A percentile compares a stretch with the other conserved stretches of the same genome.
Evolutionary conservation across 768 basidiomycete genomes (phyloP).

Genomic region (Asterophora parasitica): DNA sequence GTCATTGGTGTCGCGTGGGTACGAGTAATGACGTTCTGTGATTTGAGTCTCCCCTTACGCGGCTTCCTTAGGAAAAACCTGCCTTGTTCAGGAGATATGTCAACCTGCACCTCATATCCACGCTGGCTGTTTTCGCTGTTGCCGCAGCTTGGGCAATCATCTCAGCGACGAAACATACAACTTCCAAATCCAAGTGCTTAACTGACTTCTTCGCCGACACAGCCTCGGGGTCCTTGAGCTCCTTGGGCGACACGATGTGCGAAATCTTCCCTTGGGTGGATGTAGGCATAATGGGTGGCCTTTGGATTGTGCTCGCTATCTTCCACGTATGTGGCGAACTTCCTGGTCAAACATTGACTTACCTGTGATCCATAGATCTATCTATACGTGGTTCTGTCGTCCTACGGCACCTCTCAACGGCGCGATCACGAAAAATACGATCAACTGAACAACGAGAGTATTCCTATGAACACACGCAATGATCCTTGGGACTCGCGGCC

Average conservation of each 20-base stretch:
- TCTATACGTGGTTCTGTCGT: slow-evolving; percentile 39
- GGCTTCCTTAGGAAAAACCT: slow-evolving; percentile 53
- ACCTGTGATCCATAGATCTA: slow-evolving; percentile 36
- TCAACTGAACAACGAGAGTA: slow-evolving; percentile 62
- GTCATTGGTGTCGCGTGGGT: slow-evolving; percentile 82
- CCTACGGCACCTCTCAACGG: slow-evolving; percentile 70
- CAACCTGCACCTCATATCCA: slow-evolving; percentile 54
- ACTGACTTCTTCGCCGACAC: slow-evolving; percentile 45
- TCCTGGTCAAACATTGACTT: slow-evolving; percentile 6
- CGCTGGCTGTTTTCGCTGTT: slow-evolving; percentile 63
- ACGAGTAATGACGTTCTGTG: slow-evolving; percentile 16
- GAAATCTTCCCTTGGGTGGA: slow-evolving; percentile 90
- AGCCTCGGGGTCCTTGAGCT: slow-evolving; percentile 27
- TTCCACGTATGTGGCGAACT: slow-evolving; percentile 53
- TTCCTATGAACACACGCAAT: slow-evolving; percentile 58
- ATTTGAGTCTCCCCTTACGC: slow-evolving; percentile 1
- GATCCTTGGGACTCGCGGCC: slow-evolving; percentile 69
- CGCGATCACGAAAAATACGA: slow-evolving; percentile 81
- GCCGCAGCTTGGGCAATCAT: slow-evolving; percentile 79
- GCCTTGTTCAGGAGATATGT: slow-evolving; percentile 64
- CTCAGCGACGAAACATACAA: slow-evolving; percentile 71
- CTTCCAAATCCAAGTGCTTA: slow-evolving; percentile 66
- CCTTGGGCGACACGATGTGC: slow-evolving; percentile 72
- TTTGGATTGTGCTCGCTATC: slow-evolving; percentile 79
- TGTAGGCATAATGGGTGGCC: slow-evolving; percentile 83